These are phyloP conservation scores for Lupinus albus DNA, from an alignment of 306 rosid genomes.

Conservation along the genomic window DNA sequence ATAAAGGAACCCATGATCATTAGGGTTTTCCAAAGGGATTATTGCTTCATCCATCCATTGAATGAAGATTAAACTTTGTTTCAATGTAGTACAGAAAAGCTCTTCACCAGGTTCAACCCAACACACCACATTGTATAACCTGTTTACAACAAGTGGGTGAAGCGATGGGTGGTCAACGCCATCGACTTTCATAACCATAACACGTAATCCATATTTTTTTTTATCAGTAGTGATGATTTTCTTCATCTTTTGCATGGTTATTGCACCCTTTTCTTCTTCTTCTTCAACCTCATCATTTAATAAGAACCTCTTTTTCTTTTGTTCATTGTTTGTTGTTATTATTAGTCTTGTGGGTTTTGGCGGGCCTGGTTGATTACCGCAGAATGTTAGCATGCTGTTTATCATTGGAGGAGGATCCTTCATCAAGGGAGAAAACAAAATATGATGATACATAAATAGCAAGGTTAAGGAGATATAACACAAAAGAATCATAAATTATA, in stretches of 20 bases:
- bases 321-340: too few relatives aligned
- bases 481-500: too few relatives aligned
- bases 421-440: too few relatives aligned
- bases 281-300: not conserved
- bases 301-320: not conserved
- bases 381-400: too few relatives aligned
- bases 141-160: not conserved
- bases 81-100: not conserved
- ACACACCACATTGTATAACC: slow-evolving; percentile 7
- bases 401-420: too few relatives aligned
- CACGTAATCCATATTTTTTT: not conserved
- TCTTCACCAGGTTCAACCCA: slow-evolving; percentile 31
- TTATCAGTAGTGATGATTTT: not conserved
- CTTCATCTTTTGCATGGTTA: not conserved
- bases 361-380: too few relatives aligned
- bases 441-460: too few relatives aligned
- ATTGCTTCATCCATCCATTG: not conserved
- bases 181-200: not conserved
- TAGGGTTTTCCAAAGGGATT: not conserved
- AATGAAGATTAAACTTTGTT: not conserved
- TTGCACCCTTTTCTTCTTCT: too few relatives aligned
- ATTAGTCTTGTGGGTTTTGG: not conserved
- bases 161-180: not conserved
- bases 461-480: too few relatives aligned
- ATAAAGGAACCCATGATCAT: not conserved